A percentile compares a stretch with the other conserved stretches of the same genome.
phyloP scores from a whole-genome alignment of 2,329 filamentous ascomycete species.

The Aspergillus vadensis region DNA sequence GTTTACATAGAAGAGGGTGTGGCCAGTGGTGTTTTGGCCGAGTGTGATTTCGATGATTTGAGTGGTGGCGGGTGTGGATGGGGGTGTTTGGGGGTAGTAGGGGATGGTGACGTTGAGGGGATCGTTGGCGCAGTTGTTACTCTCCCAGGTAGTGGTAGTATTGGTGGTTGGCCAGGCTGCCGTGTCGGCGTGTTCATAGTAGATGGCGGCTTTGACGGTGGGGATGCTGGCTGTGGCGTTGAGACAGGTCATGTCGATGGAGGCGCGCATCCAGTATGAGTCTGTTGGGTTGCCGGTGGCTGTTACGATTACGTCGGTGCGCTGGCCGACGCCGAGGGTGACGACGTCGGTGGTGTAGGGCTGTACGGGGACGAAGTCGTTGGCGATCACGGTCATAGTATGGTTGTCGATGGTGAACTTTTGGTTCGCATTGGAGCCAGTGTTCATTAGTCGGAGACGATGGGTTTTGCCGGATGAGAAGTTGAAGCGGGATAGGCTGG shows the following conservation, averaged over 20 bases:
- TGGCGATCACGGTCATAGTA: constrained; percentile 43
- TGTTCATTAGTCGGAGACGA: constrained; percentile 44
- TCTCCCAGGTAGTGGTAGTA: not conserved
- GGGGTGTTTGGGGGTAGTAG: not conserved
- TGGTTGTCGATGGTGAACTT: constrained; percentile 37
- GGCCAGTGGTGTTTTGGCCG: not conserved
- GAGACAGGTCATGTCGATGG: not conserved
- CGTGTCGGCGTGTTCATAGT: not conserved
- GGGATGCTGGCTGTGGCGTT: not conserved
- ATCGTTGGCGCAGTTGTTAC: constrained; percentile 5
- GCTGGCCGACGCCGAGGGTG: constrained; percentile 32
- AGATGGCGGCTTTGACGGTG: not conserved
- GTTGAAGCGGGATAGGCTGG: not conserved
- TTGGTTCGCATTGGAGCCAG: constrained; percentile 36
- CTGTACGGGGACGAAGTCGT: constrained; percentile 42
- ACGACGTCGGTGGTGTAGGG: constrained; percentile 59
- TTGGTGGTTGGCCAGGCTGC: not conserved
- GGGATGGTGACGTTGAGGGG: not conserved
- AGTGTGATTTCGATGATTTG: not conserved
- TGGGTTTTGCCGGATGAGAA: constrained; percentile 9
- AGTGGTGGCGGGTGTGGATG: not conserved
- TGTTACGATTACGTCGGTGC: constrained; percentile 50
- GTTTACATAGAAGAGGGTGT: not conserved
- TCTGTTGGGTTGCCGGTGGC: constrained; percentile 40
- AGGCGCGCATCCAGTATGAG: constrained; percentile 46